phyloP scores from a whole-genome alignment of 306 rosid species.

The Biancaea sappan region DNA sequence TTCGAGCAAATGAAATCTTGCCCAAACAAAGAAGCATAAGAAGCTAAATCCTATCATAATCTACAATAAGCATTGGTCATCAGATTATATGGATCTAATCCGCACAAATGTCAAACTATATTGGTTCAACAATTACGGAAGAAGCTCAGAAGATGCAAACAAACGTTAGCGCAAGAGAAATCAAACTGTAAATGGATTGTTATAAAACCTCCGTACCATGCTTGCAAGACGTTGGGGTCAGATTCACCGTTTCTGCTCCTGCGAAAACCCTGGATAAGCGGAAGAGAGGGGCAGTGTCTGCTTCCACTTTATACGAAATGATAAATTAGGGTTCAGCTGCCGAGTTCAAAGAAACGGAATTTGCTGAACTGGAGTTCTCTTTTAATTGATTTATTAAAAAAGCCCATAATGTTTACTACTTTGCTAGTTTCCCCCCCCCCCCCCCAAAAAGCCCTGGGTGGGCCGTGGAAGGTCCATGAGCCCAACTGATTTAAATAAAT shows the following conservation, averaged over 20 bases:
- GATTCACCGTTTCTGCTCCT: neutral
- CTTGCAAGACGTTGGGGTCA: constrained; percentile 10
- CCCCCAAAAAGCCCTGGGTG: neutral
- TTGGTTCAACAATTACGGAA: neutral
- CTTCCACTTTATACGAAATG: constrained; percentile 29
- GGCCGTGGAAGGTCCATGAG: no score
- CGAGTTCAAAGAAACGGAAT: neutral
- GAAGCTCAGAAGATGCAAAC: neutral
- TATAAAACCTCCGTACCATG: constrained; percentile 38
- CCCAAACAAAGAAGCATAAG: no score
- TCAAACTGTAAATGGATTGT: neutral
- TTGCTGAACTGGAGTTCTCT: neutral
- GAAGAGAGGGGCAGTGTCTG: neutral
- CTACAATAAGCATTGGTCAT: neutral
- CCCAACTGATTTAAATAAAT: no score
- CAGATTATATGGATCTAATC: neutral
- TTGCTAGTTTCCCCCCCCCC: neutral
- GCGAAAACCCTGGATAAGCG: constrained; percentile 11
- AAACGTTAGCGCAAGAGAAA: neutral
- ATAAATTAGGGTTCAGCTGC: constrained; percentile 40
- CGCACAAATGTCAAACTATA: neutral
- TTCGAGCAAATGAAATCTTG: neutral
- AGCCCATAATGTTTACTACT: neutral
- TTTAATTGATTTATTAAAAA: neutral
- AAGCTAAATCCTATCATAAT: neutral